Base-by-base conservation (phyloP, 2,329 filamentous ascomycete species). In the Neopestalotiopsis sp. region DNA sequence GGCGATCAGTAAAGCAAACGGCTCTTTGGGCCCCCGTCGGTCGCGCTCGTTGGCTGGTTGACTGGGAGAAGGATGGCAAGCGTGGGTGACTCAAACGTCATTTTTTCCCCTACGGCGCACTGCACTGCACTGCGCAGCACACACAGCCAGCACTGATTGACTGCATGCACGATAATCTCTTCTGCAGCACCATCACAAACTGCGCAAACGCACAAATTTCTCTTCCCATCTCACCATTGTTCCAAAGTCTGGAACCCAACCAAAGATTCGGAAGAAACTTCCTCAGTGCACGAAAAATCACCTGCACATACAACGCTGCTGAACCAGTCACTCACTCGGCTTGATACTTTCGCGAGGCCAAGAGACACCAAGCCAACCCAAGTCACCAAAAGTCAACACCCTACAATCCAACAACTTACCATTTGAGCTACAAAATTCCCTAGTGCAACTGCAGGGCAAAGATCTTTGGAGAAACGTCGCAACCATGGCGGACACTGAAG, bases 401-500 rank as follows among this genome's bases (percentile, higher is more conserved):
- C 45, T 24, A 52, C 57, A 40, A 38, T 13, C 60, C 30, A 63
- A 13, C 60, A 38, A 17, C 20, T 20, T 20, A n/a, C 38, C 62
- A 34, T 28, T 24, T 59, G 24, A 28, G 13, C 30, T 62, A 34
- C 30, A 20, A 28, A 6, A n/a, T 40, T 38, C 34, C 45, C 20
- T 34, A 28, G 28, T 58, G 34, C 20, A 6, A 52, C 49, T n/a
- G 32, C 45, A 45, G 62, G 34, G 34, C 14, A 40, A 20, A 20
- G 28, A 24, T 28, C 42, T 13, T 17, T n/a, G 38, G 40, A 24
- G 20, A 28, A 62, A 63, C 58, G 64, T 58, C 64, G 64, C 64
- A 40, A 58, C 24, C 20, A 66, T 66, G 64, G 64, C 45, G 30
- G 64, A 58, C 42, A 13, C 64, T 28, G 64, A 66, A 24, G 64